Evolutionary conservation across 352 stramenopile species (phyloP), one percentile per base, ranked within the genome.

Genomic region (Phytopythium vexans): DNA sequence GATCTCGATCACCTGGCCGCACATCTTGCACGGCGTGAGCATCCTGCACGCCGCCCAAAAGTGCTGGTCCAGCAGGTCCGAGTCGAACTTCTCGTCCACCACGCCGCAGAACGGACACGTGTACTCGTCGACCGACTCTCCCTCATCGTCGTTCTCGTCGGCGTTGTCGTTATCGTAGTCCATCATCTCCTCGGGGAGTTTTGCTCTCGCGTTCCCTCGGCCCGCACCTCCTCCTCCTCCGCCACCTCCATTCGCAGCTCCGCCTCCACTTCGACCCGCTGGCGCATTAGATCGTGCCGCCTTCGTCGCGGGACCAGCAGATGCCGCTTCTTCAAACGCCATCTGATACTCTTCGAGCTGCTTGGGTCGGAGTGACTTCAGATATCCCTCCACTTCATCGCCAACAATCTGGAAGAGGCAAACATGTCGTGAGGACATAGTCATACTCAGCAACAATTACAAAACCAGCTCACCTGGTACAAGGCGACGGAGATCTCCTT

Each of bases 1-100:
- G 10, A 98, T 95, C 61, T 98, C 92, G 52, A 98, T 96, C 49
- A 97, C 86, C 66, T 97, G 91, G 10, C 86, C 86, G 55, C 92
- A 98, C 76, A 96, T 93, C 41, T 90, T 88, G 72, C 92, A 98
- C 39, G 83, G 86, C 33, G 89, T 96, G 8, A 98, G 72, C 86
- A 98, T 93, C 21, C 77, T 74, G 58, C 92, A 98, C 9, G 89
- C 76, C 32, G 88, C 82, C 88, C 88, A 98, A 56, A 97, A 97
- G 59, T 98, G 92, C 62, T 96, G 80, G 60, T 97, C 90, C 16
- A 98, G 61, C 4, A 72, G 75, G 40, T 97, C 88, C 12, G 91
- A 90, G 53, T 92, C 92, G 42, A 96, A 98, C 10, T 74, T 73
- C 12, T 88, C 72, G 59, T 97, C 86, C 41, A 92, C 74, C 36